Conservation (phyloP, 352 stramenopile genomes). For the Phytophthora multivora region DNA sequence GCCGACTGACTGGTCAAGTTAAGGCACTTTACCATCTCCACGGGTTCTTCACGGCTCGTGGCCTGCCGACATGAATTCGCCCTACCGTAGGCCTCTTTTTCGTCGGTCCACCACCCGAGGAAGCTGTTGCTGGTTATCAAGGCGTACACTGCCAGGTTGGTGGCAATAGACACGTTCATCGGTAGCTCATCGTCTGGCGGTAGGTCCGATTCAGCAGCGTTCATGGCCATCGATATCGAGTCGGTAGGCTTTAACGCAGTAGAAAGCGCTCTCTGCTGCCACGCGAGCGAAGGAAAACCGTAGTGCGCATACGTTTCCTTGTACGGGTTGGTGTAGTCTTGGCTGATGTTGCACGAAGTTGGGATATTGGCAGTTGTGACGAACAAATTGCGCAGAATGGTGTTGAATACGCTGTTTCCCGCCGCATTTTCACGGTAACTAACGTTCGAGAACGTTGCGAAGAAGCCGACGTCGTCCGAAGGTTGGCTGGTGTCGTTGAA, state of each 20-base stretch:
- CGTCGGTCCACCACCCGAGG: neutral
- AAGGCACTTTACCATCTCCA: neutral
- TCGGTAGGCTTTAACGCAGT: neutral
- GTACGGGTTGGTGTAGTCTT: too few species aligned
- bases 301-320: neutral
- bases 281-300: neutral
- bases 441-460: conserved; percentile 2
- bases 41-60: too few species aligned
- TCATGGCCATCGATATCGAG: neutral
- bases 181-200: neutral
- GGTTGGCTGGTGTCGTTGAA: neutral
- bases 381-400: conserved; percentile 6
- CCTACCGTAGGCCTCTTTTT: too few species aligned
- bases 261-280: neutral
- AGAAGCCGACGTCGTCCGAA: neutral
- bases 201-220: neutral
- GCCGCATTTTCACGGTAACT: conserved; percentile 3
- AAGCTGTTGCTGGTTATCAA: neutral
- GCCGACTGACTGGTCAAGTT: conserved; percentile 8
- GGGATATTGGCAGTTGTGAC: neutral
- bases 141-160: neutral
- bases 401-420: conserved; percentile 8
- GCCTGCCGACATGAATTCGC: too few species aligned
- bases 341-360: neutral
- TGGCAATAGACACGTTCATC: neutral